Base-by-base conservation (phyloP, 306 rosid genomes). In the Sechiopsis laciniata region DNA sequence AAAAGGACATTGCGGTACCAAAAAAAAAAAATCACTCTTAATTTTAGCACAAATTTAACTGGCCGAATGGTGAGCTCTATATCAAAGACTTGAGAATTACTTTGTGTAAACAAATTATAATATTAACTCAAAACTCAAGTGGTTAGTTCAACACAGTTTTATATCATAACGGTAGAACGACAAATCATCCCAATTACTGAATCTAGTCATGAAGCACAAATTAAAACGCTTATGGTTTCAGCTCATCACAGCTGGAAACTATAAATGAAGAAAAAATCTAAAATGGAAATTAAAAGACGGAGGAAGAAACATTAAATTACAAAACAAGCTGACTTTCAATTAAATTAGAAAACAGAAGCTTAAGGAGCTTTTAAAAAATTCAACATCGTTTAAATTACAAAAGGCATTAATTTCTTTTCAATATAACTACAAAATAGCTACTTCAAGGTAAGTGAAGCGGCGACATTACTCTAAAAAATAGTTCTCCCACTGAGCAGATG, bases 301-400 rank as follows among this genome's bases (percentile, higher is more conserved):
- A 42, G 72, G 72, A 63, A 63, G 26, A 22, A 66, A 66, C 71
- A 66, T 66, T 40, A 66, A 66, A 26, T 26, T 26, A 26, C 29
- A 26, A 26, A 26, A 26, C 29, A 26, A 26, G 29, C 29, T 26
- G 6, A 14, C 51, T 63, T 35, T 63, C 10, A 16, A 32, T 35
- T 63, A n/a, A 37, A 66, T n/a, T n/a, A 13, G 24, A n/a, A 64
- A 37, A 64, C 10, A 26, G 10, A 5, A 57, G 65, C 37, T 51
- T 13, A 6, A 14, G 17, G 8, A 5, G 71, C 71, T 40, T 40
- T 40, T 35, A 64, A 17, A 40, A 64, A 40, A 64, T 64, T 19
- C 46, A 5, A n/a, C 52, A 40, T 40, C 4, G 29, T 4, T 62
- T 62, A 32, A 15, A 64, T 35, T 16, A 17, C 53, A 37, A 64